Conservation (phyloP, 1,284 basidiomycete species). For the Sutorius eximius region DNA sequence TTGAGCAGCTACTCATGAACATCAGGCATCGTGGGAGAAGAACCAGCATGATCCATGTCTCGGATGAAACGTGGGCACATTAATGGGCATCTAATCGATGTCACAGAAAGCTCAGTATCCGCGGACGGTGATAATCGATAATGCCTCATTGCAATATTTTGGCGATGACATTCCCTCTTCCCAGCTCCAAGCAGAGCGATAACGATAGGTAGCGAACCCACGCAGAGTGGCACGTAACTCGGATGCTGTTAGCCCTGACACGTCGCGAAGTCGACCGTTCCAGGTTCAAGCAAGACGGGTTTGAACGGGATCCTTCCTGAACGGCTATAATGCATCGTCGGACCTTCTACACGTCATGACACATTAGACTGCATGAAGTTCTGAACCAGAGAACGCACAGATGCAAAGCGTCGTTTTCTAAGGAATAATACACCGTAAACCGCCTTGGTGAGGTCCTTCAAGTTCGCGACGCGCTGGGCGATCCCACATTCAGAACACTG, state of each 20-base stretch:
- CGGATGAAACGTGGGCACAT: constrained; percentile 40
- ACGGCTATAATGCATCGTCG: not conserved
- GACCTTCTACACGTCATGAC: not conserved
- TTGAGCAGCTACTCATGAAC: constrained; percentile 6
- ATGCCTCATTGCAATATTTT: constrained; percentile 58
- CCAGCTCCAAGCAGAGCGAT: constrained; percentile 65
- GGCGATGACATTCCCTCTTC: constrained; percentile 70
- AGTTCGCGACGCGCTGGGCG: not conserved
- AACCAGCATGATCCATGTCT: constrained; percentile 61
- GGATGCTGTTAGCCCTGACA: constrained; percentile 41
- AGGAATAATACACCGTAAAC: not conserved
- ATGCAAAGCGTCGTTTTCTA: not conserved
- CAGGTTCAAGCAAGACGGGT: not conserved
- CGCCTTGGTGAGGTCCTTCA: not conserved
- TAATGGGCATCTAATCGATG: not conserved
- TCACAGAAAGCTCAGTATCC: not conserved
- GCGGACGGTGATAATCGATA: not conserved
- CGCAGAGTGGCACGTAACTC: constrained; percentile 54
- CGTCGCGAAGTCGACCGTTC: not conserved
- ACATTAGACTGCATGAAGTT: not conserved
- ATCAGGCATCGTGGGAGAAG: constrained; percentile 23
- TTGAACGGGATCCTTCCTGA: not conserved
- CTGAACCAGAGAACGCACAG: not conserved
- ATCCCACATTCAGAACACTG: not conserved
- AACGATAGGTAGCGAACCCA: constrained; percentile 3